Evolutionary conservation across 2,329 filamentous ascomycete species (phyloP).

Genomic region (Botryotinia calthae): DNA sequence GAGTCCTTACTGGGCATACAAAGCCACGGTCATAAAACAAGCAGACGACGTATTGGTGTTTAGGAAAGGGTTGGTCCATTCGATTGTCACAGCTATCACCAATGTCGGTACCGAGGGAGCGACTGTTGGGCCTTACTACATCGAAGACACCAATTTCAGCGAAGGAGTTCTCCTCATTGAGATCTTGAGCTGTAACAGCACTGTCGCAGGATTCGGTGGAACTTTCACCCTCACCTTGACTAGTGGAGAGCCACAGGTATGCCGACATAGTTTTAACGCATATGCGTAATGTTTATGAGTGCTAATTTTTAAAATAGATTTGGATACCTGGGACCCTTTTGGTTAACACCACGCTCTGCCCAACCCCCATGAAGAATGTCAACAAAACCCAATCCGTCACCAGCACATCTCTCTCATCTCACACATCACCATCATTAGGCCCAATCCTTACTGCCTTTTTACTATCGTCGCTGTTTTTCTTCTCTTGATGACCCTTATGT

Average conservation of each 20-base stretch:
- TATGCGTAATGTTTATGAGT: background rate
- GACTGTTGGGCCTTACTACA: conserved; percentile 22
- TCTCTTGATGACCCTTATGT: conserved; percentile 4
- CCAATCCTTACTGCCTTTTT: background rate
- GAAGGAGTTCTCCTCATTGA: conserved; percentile 24
- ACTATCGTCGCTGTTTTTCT: background rate
- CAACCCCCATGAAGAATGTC: conserved; percentile 18
- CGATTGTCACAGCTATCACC: conserved; percentile 22
- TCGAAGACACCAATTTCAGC: conserved; percentile 24
- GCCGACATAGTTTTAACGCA: background rate
- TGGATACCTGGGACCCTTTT: conserved; percentile 15
- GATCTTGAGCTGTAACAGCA: conserved; percentile 15
- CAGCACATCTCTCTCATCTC: conserved; percentile 2
- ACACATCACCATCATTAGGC: background rate
- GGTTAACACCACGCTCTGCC: conserved; percentile 21
- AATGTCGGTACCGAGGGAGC: conserved; percentile 20
- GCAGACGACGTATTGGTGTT: conserved; percentile 24
- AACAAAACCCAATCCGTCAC: conserved; percentile 12
- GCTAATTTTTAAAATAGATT: conserved; percentile 8
- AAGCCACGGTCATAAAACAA: conserved; percentile 19
- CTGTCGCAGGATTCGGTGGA: background rate
- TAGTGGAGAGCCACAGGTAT: conserved; percentile 17
- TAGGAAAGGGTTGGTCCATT: conserved; percentile 25
- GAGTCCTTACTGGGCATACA: conserved; percentile 27
- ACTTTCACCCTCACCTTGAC: conserved; percentile 3